These are phyloP conservation scores for Canna indica DNA, from an alignment of 176 grass and related monocot genomes.

Conservation along the genomic window DNA sequence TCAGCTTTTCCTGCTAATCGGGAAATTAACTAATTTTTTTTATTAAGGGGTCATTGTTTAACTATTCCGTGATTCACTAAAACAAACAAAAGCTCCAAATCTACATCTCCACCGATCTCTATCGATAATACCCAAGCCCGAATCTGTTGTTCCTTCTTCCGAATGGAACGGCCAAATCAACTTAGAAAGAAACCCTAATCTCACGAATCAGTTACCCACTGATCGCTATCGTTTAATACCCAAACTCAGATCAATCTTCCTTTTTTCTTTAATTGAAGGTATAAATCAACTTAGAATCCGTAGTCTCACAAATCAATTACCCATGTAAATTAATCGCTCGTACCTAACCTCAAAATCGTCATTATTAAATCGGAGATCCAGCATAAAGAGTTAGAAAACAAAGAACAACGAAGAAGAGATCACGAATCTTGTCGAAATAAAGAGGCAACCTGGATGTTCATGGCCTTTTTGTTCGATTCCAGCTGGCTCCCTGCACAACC, in stretches of 20 bases:
- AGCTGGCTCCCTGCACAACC: conserved; percentile 37
- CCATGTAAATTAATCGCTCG: neutral
- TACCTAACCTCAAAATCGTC: neutral
- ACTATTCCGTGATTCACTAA: neutral
- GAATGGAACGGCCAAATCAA: neutral
- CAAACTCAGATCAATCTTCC: too few relatives aligned
- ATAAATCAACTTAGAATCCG: neutral
- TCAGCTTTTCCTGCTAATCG: neutral
- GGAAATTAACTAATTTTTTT: neutral
- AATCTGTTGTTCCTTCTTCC: neutral
- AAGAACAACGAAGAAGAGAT: neutral
- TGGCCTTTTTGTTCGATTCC: conserved; percentile 61
- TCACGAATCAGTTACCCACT: neutral
- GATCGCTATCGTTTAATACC: too few relatives aligned
- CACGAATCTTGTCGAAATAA: neutral
- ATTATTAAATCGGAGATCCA: neutral
- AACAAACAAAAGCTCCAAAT: neutral
- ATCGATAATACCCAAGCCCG: neutral
- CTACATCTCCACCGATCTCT: neutral
- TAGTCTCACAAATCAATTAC: neutral
- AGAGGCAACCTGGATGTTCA: conserved; percentile 43
- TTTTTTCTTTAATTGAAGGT: too few relatives aligned
- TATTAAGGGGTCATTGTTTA: too few relatives aligned
- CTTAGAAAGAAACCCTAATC: neutral
- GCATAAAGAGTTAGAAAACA: neutral